Base-by-base conservation (phyloP, 345 rosid species). In the Turnera subulata region DNA sequence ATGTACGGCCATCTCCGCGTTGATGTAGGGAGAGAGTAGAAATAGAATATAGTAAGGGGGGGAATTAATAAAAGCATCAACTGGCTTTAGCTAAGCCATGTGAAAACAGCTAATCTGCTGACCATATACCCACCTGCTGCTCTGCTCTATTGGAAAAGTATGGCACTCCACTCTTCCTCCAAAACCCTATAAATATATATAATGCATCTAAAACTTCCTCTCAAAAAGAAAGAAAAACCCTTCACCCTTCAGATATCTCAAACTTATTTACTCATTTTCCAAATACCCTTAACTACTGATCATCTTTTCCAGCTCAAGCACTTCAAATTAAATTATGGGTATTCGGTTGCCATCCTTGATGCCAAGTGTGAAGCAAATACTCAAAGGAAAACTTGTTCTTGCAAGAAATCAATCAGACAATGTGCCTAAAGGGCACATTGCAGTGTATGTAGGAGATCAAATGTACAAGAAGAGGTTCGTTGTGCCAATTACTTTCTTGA, bases 341-440 rank as follows among this genome's bases (percentile, higher is more conserved):
- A 53, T 75, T 25, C 73, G 58, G 23, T 61, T 75, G 14, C 73
- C 63, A 18, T 69, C 59, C 0, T 11, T 75, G 61, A 23, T 72
- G n/a, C 50, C 16, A 4, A 58, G 48, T 42, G 71, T 62, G 42
- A 72, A 75, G 66, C 70, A 71, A 46, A 48, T 47, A 22, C 64
- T 54, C n/a, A 72, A 66, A 57, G 29, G 12, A 37, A 67, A 56
- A 19, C 2, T 45, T 23, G 20, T 40, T 12, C 18, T 23, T 10
- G 12, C 35, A 1, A 62, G 64, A 43, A 46, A 66, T 24, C 56
- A 50, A 25, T 15, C 53, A 16, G 63, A 56, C 12, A 2, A 4
- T 5, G 45, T 42, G 16, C 62, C 62, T 0, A 46, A 24, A 63
- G 67, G 67, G 4, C 55, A 46, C 19, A n/a, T 63, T 0, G 60